Conservation (phyloP, 2,329 filamentous ascomycete genomes). For the Ophiostoma australiae region DNA sequence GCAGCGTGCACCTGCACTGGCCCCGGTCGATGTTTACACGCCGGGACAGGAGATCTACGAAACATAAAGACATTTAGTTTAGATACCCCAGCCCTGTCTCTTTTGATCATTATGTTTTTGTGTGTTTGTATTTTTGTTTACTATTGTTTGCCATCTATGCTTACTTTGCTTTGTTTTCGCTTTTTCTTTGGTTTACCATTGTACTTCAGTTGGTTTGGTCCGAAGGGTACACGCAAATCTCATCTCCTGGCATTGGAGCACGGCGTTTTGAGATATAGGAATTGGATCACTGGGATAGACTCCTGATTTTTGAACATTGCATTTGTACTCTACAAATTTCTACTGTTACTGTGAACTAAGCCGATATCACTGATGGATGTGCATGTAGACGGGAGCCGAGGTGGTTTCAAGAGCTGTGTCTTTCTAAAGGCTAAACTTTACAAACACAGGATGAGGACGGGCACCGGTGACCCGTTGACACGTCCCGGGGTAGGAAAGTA, state of each 20-base stretch:
- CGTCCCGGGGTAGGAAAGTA: not conserved
- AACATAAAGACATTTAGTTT: not conserved
- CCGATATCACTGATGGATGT: not conserved
- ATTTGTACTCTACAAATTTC: not conserved
- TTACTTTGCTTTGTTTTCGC: not conserved
- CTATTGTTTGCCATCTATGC: not conserved
- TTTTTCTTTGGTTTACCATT: not conserved
- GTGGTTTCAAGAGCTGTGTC: not conserved
- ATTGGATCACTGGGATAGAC: not conserved
- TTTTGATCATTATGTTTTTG: not conserved
- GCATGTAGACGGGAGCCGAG: not conserved
- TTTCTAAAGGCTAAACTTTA: not conserved
- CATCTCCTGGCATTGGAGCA: not conserved
- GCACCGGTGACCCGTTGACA: not conserved
- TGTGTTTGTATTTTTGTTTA: not conserved
- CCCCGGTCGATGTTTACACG: not conserved
- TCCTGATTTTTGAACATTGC: not conserved
- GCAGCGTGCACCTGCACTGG: not conserved
- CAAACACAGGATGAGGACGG: not conserved
- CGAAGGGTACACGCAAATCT: not conserved
- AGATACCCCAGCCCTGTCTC: constrained; percentile 2
- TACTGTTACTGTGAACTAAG: not conserved
- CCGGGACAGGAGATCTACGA: not conserved
- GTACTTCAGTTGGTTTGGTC: not conserved
- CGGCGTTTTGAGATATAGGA: constrained; percentile 11